Conservation (phyloP, 2,329 filamentous ascomycete species). For the Pezicula rhizophila region DNA sequence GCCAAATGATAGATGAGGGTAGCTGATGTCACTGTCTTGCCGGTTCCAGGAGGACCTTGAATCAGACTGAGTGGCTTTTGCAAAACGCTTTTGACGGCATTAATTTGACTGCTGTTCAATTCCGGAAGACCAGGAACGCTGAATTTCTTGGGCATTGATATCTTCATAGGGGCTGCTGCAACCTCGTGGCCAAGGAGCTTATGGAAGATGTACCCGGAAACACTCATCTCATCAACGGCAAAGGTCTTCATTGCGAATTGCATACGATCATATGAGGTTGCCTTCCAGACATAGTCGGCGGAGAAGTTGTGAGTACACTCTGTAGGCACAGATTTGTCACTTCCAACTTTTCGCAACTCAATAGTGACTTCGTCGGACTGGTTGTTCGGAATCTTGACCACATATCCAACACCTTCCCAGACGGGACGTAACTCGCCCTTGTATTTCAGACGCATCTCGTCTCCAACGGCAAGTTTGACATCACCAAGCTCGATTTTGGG, state of each 20-base stretch:
- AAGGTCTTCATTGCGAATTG: constrained; percentile 99
- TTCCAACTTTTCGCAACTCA: constrained; percentile 87
- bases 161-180: constrained; percentile 90
- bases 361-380: constrained; percentile 96
- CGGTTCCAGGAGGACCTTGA: constrained; percentile 92
- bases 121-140: constrained; percentile 91
- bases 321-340: constrained; percentile 91
- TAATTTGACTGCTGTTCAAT: constrained; percentile 91
- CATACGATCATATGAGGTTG: constrained; percentile 98
- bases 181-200: constrained; percentile 94
- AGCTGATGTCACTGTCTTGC: constrained; percentile 96
- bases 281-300: constrained; percentile 99
- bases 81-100: constrained; percentile 89
- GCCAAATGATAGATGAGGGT: constrained; percentile 98
- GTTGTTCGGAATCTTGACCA: constrained; percentile 99
- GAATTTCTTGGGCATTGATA: constrained; percentile 92
- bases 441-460: constrained; percentile 97
- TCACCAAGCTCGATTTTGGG: constrained; percentile 97
- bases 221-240: constrained; percentile 94
- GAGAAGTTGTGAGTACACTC: constrained; percentile 98
- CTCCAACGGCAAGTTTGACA: constrained; percentile 94
- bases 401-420: constrained; percentile 98
- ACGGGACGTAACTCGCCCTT: constrained; percentile 85
- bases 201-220: constrained; percentile 98
- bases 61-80: constrained; percentile 93